Conservation (phyloP, 2,329 filamentous ascomycete species). For the Conoideocrella luteorostrata region DNA sequence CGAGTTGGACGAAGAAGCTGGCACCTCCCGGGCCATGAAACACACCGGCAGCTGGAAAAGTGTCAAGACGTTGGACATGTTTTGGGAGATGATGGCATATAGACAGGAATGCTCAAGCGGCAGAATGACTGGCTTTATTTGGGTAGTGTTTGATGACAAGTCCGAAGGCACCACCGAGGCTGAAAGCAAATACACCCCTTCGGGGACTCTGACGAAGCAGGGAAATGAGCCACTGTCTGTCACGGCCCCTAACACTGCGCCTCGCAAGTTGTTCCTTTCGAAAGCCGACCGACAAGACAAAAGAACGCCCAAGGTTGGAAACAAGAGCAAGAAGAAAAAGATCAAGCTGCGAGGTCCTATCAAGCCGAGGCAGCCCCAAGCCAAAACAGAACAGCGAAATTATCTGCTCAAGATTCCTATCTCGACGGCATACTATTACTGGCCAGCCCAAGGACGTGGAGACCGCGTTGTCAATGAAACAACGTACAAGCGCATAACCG, state of each 20-base stretch:
- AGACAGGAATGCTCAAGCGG: slow-evolving; percentile 93
- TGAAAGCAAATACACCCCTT: slow-evolving; percentile 11
- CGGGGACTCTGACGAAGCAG: slow-evolving; percentile 28
- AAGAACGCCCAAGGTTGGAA: slow-evolving; percentile 7
- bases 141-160: slow-evolving; percentile 72
- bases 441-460: slow-evolving; percentile 57
- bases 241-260: slow-evolving; percentile 25
- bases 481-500: slow-evolving; percentile 61
- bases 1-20: slow-evolving; percentile 80
- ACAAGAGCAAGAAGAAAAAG: slow-evolving; percentile 31
- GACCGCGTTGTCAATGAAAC: slow-evolving; percentile 56
- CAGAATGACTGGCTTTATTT: slow-evolving; percentile 86
- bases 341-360: slow-evolving; percentile 54
- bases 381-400: slow-evolving; percentile 53
- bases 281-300: slow-evolving; percentile 11
- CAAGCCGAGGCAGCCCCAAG: slow-evolving; percentile 53
- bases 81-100: slow-evolving; percentile 98
- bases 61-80: slow-evolving; percentile 77
- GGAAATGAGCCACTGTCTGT: slow-evolving; percentile 10
- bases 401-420: slow-evolving; percentile 43
- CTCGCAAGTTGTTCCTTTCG: slow-evolving; percentile 25
- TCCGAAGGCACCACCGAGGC: slow-evolving; percentile 13
- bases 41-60: slow-evolving; percentile 71
- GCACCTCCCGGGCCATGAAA: slow-evolving; percentile 47
- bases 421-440: slow-evolving; percentile 57